These are phyloP conservation scores for Paecilomyces variotii DNA, from an alignment of 2,329 filamentous ascomycete genomes.

Conservation along the genomic window DNA sequence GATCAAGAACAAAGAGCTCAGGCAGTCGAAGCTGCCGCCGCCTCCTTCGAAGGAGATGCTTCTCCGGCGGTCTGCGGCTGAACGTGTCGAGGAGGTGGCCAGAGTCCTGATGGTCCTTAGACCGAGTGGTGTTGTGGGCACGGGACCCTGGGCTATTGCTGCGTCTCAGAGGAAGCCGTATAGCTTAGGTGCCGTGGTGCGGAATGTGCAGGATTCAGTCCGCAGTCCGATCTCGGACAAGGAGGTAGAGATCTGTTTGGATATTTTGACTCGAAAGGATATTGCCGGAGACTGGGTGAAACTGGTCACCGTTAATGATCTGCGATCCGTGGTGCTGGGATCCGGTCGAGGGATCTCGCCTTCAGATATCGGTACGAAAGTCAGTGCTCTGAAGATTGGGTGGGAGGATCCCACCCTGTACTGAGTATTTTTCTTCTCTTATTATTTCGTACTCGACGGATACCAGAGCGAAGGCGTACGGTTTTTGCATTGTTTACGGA, in stretches of 20 bases:
- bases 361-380: constrained; percentile 28
- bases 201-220: constrained; percentile 62
- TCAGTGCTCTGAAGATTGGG: constrained; percentile 19
- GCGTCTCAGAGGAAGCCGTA: constrained; percentile 53
- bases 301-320: constrained; percentile 37
- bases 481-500: not conserved
- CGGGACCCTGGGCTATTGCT: constrained; percentile 20
- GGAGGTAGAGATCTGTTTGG: constrained; percentile 41
- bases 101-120: constrained; percentile 59
- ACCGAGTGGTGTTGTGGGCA: constrained; percentile 25
- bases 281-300: constrained; percentile 44
- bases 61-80: constrained; percentile 56
- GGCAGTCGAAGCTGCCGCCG: constrained; percentile 38
- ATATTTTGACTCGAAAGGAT: constrained; percentile 39
- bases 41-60: constrained; percentile 48
- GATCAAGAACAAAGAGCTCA: constrained; percentile 60
- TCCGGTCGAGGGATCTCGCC: constrained; percentile 28
- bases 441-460: not conserved
- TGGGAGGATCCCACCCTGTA: constrained; percentile 9
- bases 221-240: constrained; percentile 40
- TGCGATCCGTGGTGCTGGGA: constrained; percentile 40
- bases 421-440: not conserved
- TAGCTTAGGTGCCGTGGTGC: constrained; percentile 54
- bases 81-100: constrained; percentile 60
- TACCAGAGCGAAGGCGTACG: not conserved